Evolutionary conservation across 2,329 filamentous ascomycete genomes (phyloP), one percentile per base, ranked within the genome.

Genomic region (Fusarium solani-melongenae): DNA sequence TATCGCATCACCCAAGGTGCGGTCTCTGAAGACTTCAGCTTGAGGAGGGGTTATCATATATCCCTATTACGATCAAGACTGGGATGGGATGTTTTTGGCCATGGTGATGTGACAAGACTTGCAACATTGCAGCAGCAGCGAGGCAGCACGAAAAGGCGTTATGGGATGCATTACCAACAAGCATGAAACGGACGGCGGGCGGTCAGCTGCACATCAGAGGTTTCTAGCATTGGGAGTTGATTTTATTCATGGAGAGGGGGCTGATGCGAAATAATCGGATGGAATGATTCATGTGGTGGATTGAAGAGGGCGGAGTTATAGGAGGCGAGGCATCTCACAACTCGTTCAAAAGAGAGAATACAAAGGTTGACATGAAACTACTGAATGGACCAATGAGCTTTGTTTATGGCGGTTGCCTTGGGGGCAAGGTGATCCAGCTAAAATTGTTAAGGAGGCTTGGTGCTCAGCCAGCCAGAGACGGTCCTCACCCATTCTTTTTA

Each of bases 1-100:
- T 20, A 76, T 84, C 15, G 74, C 79, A 31, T 82, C 81, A 12
- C 82, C 82, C 11, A 84, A 83, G 69, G 76, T 82, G 20, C 79
- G 82, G 55, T 78, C 78, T 14, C 70, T 83, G 65, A 83, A 82
- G 78, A 80, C 81, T 11, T 81, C 77, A 44, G 80, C 78, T 33
- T 83, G 75, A 68, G 33, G 29, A 38, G 38, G 20, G 20, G 8
- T 22, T 31, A 17, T 9, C 7, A 14, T 31, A 22, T 10, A n/a
- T 14, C 46, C 20, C 33, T 24, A 33, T 27, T 27, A 27, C 27
- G 36, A 33, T n/a, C 24, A 36, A 36, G 27, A 33, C 20, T 33
- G 33, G 27, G 33, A 29, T 62, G 24, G 44, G 9, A 31, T 31
- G 8, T 20, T 38, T 17, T 38, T 55, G 24, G 24, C 34, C 46